phyloP scores from a whole-genome alignment of 164 flowering plant species.

The Houttuynia cordata region DNA sequence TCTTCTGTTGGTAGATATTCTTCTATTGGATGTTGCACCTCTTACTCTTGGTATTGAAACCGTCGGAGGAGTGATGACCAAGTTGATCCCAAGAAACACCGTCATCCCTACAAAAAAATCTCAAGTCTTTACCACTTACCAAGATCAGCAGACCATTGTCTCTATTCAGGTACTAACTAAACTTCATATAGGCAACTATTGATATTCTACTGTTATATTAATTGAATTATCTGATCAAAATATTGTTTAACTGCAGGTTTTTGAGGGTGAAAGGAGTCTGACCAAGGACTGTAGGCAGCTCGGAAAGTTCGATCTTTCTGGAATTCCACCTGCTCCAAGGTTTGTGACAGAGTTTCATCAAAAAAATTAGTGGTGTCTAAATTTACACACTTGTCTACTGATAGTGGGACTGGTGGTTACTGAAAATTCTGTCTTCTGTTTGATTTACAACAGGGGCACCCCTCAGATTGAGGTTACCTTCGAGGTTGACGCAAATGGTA shows the following conservation, averaged over 20 bases:
- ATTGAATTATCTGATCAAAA: background rate
- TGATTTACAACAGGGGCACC: slow-evolving; percentile 48
- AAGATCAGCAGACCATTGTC: slow-evolving; percentile 90
- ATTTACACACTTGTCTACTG: background rate
- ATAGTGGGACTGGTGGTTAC: no score
- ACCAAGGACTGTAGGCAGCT: slow-evolving; percentile 76
- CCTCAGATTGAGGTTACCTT: slow-evolving; percentile 86
- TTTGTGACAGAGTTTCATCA: slow-evolving; percentile 6
- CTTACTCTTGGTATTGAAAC: slow-evolving; percentile 91
- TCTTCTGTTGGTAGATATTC: slow-evolving; percentile 39
- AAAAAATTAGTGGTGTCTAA: background rate
- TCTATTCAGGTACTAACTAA: slow-evolving; percentile 74
- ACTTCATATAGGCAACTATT: no score
- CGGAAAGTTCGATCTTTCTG: slow-evolving; percentile 71
- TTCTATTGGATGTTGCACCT: slow-evolving; percentile 87
- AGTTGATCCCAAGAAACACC: slow-evolving; percentile 87
- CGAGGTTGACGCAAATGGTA: slow-evolving; percentile 83
- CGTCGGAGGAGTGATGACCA: slow-evolving; percentile 93
- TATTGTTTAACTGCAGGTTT: slow-evolving; percentile 31
- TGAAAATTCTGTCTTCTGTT: slow-evolving; percentile 1
- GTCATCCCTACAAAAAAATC: slow-evolving; percentile 94
- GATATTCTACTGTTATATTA: no score
- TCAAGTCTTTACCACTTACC: slow-evolving; percentile 89
- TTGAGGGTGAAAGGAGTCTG: slow-evolving; percentile 92
- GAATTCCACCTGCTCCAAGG: slow-evolving; percentile 88